Conservation (phyloP, 345 rosid genomes). For the Cardamine resedifolia region DNA sequence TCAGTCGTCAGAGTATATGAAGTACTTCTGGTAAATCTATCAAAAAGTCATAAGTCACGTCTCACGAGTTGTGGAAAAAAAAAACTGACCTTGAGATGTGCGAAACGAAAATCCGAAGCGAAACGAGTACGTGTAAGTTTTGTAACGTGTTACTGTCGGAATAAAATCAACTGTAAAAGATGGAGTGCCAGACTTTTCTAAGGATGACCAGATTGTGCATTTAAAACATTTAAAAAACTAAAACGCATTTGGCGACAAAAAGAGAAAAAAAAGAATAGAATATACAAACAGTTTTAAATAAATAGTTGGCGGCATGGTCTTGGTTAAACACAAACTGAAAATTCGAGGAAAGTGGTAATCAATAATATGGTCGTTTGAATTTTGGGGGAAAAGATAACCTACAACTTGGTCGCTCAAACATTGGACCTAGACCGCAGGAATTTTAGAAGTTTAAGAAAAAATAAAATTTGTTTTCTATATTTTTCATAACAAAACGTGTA, state of each 20-base stretch:
- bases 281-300: background rate
- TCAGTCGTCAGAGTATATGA: background rate
- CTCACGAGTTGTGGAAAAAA: background rate
- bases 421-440: constrained; percentile 19
- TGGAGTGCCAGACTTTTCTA: constrained; percentile 38
- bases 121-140: background rate
- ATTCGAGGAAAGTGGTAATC: constrained; percentile 17
- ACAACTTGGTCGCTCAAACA: constrained; percentile 29
- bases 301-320: constrained; percentile 9
- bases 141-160: background rate
- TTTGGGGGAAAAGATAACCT: background rate
- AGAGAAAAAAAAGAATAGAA: background rate
- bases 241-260: constrained; percentile 7
- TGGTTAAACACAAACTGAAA: constrained; percentile 9
- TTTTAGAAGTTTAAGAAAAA: no score
- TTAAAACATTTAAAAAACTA: background rate
- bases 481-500: no score
- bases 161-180: constrained; percentile 31
- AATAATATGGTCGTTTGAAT: background rate
- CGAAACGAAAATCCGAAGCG: background rate
- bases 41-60: constrained; percentile 19
- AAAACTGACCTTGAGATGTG: background rate
- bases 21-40: background rate
- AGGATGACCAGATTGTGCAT: background rate
- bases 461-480: no score